Conservation (phyloP, 305 asterid genomes). For the Solanum aculeatissimum region DNA sequence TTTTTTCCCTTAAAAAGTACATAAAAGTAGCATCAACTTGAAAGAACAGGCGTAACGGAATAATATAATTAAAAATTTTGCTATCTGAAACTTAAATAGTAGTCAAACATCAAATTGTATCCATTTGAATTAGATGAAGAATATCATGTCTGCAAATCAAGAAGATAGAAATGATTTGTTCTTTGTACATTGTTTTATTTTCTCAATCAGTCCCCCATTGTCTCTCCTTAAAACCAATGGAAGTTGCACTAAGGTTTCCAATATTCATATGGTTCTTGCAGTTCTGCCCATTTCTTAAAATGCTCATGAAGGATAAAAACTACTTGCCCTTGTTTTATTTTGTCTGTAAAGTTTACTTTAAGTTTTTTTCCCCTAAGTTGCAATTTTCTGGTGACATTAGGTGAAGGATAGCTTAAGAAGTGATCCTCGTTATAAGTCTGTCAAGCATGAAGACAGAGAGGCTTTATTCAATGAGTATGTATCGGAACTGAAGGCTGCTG, state of each 20-base stretch:
- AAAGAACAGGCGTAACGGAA: background rate
- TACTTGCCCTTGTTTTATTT: background rate
- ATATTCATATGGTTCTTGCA: background rate
- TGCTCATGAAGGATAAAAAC: background rate
- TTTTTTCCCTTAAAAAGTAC: background rate
- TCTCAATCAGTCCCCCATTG: background rate
- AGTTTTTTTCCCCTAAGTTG: background rate
- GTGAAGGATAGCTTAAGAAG: slow-evolving; percentile 71
- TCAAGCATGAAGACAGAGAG: slow-evolving; percentile 85
- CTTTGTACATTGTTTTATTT: background rate
- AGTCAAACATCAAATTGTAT: background rate
- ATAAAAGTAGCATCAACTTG: background rate
- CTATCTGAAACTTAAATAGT: background rate
- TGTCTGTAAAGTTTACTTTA: background rate
- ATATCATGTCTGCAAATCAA: background rate
- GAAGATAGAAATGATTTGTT: background rate
- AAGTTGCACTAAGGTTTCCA: background rate
- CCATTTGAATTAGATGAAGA: background rate
- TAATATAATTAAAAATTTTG: background rate
- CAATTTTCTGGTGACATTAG: slow-evolving; percentile 28
- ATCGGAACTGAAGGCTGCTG: slow-evolving; percentile 73
- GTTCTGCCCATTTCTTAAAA: background rate
- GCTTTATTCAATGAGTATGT: slow-evolving; percentile 58
- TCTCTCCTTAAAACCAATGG: background rate
- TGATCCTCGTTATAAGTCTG: slow-evolving; percentile 86